These are phyloP conservation scores for Fusarium neocosmosporiellum DNA, from an alignment of 2,329 filamentous ascomycete genomes.

Conservation along the genomic window DNA sequence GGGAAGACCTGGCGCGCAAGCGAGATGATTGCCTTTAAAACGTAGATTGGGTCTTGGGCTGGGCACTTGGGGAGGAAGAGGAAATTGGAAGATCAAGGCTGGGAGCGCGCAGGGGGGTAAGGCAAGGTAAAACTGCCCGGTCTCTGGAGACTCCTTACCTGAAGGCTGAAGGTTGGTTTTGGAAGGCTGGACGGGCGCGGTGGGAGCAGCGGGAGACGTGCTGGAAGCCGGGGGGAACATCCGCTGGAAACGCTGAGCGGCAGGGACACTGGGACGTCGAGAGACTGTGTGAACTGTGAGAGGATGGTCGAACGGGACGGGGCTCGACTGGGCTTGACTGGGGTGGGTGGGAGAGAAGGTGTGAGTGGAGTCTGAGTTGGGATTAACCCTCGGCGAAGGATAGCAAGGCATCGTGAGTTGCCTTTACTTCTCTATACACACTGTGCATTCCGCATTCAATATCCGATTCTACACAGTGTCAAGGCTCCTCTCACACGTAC, in stretches of 20 bases:
- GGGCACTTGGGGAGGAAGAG: conserved; percentile 45
- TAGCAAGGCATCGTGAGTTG: conserved; percentile 39
- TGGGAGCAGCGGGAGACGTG: conserved; percentile 23
- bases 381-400: conserved; percentile 53
- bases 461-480: too few species aligned
- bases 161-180: conserved; percentile 19
- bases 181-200: conserved; percentile 14
- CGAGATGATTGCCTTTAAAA: conserved; percentile 63
- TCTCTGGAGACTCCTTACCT: conserved; percentile 3
- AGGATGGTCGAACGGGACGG: conserved; percentile 24
- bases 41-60: conserved; percentile 52
- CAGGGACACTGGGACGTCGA: conserved; percentile 29
- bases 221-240: conserved; percentile 32
- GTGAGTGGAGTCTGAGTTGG: conserved; percentile 55
- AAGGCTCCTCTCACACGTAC: neutral
- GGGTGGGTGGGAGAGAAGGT: conserved; percentile 47
- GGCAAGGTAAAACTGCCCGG: neutral
- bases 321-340: conserved; percentile 39
- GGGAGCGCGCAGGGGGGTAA: conserved; percentile 28
- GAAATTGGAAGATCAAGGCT: conserved; percentile 40
- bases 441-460: too few species aligned
- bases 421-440: neutral
- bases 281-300: conserved; percentile 19
- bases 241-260: conserved; percentile 37
- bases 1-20: conserved; percentile 60